Evolutionary conservation across 2,329 filamentous ascomycete species (phyloP).

Genomic region (Conoideocrella luteorostrata): DNA sequence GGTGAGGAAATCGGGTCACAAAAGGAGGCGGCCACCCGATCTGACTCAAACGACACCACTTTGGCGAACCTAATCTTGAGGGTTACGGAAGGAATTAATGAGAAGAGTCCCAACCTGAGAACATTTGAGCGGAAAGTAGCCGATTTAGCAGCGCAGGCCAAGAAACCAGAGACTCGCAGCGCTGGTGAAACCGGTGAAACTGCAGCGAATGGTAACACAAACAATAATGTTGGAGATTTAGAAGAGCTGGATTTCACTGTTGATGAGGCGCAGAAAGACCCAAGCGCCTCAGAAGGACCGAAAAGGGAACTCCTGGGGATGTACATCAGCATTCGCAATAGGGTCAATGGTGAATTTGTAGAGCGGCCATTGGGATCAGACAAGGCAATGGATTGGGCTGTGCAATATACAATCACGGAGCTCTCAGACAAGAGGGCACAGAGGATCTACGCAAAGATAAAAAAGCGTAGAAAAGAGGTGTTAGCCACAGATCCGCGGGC

Average conservation of each 20-base stretch:
- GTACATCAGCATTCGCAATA: constrained; percentile 66
- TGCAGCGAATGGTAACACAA: neutral
- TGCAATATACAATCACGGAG: constrained; percentile 74
- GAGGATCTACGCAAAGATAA: constrained; percentile 49
- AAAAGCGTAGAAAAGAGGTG: constrained; percentile 46
- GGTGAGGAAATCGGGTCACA: constrained; percentile 9
- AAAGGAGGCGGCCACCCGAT: neutral
- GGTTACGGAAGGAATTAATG: constrained; percentile 41
- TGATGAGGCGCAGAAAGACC: constrained; percentile 1
- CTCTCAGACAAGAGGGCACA: constrained; percentile 39
- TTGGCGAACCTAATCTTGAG: constrained; percentile 46
- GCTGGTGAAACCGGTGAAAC: neutral
- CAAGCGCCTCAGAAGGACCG: constrained; percentile 4
- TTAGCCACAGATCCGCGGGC: constrained; percentile 36
- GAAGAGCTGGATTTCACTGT: neutral
- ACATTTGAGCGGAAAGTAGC: constrained; percentile 47
- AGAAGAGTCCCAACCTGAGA: constrained; percentile 33
- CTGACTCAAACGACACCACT: constrained; percentile 15
- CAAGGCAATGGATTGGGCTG: constrained; percentile 49
- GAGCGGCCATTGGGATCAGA: constrained; percentile 48
- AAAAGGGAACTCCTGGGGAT: constrained; percentile 53
- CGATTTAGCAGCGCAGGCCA: constrained; percentile 37
- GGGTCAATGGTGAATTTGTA: constrained; percentile 60
- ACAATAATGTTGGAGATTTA: neutral
- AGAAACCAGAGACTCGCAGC: constrained; percentile 7